phyloP scores from a whole-genome alignment of 768 basidiomycete species.

The Hemileccinum impolitum region DNA sequence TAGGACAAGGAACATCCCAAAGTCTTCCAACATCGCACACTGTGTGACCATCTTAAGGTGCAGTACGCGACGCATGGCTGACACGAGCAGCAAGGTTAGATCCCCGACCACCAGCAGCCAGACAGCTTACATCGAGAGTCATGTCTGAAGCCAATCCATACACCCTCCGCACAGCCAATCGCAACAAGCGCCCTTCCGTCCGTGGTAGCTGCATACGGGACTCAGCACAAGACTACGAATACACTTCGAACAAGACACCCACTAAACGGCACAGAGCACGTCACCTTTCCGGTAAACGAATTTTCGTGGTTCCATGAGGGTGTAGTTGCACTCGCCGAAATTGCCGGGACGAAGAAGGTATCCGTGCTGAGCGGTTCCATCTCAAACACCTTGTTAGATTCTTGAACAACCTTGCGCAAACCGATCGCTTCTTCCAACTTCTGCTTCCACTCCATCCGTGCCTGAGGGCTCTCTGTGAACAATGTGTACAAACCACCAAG shows the following conservation, averaged over 20 bases:
- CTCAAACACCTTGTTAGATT: constrained; percentile 94
- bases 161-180: constrained; percentile 92
- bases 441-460: constrained; percentile 82
- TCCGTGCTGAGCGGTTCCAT: constrained; percentile 85
- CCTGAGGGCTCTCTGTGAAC: constrained; percentile 78
- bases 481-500: constrained; percentile 83
- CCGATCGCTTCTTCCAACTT: constrained; percentile 88
- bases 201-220: constrained; percentile 54
- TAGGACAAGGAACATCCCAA: constrained; percentile 93
- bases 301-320: constrained; percentile 69
- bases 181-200: constrained; percentile 87
- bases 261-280: constrained; percentile 94
- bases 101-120: background rate
- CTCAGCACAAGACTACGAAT: constrained; percentile 7
- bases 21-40: constrained; percentile 93
- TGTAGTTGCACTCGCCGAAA: constrained; percentile 41
- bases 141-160: constrained; percentile 92
- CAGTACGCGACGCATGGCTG: constrained; percentile 89
- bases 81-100: constrained; percentile 8
- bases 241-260: constrained; percentile 13
- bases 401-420: constrained; percentile 81
- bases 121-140: constrained; percentile 68
- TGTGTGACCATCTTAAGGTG: constrained; percentile 94
- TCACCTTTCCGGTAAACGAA: constrained; percentile 79
- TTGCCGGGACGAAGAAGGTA: constrained; percentile 78